Evolutionary conservation across 2,329 filamentous ascomycete genomes (phyloP).

Genomic region (Sporothrix luriei): DNA sequence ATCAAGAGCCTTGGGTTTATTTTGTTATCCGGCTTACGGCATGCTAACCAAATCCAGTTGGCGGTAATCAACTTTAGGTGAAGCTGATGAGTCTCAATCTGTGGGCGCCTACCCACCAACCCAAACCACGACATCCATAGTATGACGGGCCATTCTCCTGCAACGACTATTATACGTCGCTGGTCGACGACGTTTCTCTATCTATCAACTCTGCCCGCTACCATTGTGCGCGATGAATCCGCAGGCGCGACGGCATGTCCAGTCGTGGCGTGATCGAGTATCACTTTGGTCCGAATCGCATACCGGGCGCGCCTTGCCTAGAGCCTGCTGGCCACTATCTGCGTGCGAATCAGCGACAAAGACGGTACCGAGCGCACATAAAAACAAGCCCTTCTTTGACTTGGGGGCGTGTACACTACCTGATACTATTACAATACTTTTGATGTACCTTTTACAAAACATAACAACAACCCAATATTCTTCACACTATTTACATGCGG

Average conservation of each 20-base stretch:
- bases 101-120: not conserved
- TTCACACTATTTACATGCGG: conserved; percentile 27
- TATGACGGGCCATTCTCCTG: not conserved
- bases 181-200: not conserved
- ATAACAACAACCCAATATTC: not conserved
- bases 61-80: conserved; percentile 38
- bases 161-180: not conserved
- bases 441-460: not conserved
- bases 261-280: not conserved
- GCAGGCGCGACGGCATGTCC: not conserved
- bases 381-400: not conserved
- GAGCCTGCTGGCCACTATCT: not conserved
- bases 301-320: not conserved
- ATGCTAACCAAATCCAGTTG: conserved; percentile 30
- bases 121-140: not conserved
- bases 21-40: not conserved
- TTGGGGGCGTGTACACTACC: conserved; percentile 18
- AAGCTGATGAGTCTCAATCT: not conserved
- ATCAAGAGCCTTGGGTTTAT: too few species aligned
- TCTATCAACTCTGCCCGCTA: not conserved
- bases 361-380: not conserved
- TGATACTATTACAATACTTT: not conserved
- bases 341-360: not conserved
- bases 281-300: not conserved
- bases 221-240: not conserved